phyloP scores from a whole-genome alignment of 371 early-diverging fungal species.

The Mucor sp. region DNA sequence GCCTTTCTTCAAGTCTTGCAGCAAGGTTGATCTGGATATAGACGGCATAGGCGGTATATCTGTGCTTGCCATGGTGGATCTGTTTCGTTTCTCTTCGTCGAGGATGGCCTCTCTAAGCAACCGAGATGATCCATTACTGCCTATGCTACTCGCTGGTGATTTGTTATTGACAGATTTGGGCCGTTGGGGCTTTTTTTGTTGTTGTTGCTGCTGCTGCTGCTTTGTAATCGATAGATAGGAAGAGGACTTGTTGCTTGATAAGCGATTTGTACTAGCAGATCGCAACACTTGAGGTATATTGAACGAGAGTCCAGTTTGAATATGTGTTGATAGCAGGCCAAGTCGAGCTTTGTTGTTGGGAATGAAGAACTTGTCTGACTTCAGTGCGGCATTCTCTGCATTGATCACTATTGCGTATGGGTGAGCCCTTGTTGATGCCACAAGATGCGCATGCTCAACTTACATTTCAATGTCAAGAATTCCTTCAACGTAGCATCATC shows the following conservation, averaged over 20 bases:
- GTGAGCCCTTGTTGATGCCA: not conserved
- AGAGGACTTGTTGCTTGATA: slow-evolving; percentile 4
- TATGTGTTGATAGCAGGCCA: slow-evolving; percentile 43
- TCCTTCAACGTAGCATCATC: slow-evolving; percentile 45
- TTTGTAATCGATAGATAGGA: not conserved
- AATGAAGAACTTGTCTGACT: slow-evolving; percentile 62
- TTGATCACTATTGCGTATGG: slow-evolving; percentile 56
- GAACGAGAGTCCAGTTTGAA: slow-evolving; percentile 28
- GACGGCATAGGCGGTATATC: slow-evolving; percentile 19
- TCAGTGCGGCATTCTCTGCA: slow-evolving; percentile 76
- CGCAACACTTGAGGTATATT: slow-evolving; percentile 18
- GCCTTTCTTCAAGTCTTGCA: slow-evolving; percentile 23
- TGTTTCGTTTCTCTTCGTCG: slow-evolving; percentile 16
- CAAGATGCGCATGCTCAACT: not conserved
- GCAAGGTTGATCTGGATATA: slow-evolving; percentile 17
- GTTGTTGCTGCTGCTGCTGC: not conserved
- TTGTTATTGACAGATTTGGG: slow-evolving; percentile 21
- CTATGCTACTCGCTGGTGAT: not conserved
- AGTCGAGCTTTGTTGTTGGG: slow-evolving; percentile 58
- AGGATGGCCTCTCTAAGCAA: slow-evolving; percentile 13
- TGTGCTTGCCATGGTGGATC: not conserved
- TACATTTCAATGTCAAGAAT: slow-evolving; percentile 61
- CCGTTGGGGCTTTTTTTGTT: not conserved
- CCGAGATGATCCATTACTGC: slow-evolving; percentile 4
- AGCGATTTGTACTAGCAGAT: slow-evolving; percentile 24